A percentile compares a stretch with the other conserved stretches of the same genome.
Conservation (phyloP, 495 filamentous ascomycete species). For the Penicillium argentinense region DNA sequence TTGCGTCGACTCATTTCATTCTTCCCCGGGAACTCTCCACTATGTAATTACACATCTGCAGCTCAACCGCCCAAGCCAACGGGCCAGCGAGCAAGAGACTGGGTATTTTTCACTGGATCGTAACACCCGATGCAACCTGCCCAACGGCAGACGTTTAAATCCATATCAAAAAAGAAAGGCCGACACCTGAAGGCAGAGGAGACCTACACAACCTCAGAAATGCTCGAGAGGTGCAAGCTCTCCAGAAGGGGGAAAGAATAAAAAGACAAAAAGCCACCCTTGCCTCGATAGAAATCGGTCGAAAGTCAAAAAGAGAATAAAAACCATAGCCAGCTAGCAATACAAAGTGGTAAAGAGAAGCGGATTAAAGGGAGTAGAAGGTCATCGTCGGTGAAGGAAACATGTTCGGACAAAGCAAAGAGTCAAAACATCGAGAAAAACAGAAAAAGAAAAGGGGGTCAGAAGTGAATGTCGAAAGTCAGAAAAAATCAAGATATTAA, state of each 20-base stretch:
- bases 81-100: slow-evolving; percentile 6
- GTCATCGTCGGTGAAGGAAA: slow-evolving; percentile 20
- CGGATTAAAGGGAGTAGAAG: slow-evolving; percentile 29
- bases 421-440: slow-evolving; percentile 18
- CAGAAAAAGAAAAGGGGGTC: slow-evolving; percentile 18
- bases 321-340: slow-evolving; percentile 47
- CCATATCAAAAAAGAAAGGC: slow-evolving; percentile 2
- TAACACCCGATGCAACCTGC: slow-evolving; percentile 22
- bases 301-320: slow-evolving; percentile 20
- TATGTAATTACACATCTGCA: slow-evolving; percentile 27
- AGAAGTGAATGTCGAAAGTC: slow-evolving; percentile 25
- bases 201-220: no score
- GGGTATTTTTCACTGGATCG: slow-evolving; percentile 21
- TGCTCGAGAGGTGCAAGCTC: no score
- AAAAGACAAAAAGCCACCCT: slow-evolving; percentile 6
- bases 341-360: slow-evolving; percentile 38
- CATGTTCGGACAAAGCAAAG: slow-evolving; percentile 23
- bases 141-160: slow-evolving; percentile 13
- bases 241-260: no score
- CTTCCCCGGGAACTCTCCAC: slow-evolving; percentile 15
- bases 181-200: no score
- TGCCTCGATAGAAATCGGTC: slow-evolving; percentile 12
- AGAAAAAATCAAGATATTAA: slow-evolving; percentile 27
- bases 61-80: slow-evolving; percentile 17
- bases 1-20: slow-evolving; percentile 28